phyloP scores from a whole-genome alignment of 2,329 filamentous ascomycete species.

The Cercospora nicotianae region DNA sequence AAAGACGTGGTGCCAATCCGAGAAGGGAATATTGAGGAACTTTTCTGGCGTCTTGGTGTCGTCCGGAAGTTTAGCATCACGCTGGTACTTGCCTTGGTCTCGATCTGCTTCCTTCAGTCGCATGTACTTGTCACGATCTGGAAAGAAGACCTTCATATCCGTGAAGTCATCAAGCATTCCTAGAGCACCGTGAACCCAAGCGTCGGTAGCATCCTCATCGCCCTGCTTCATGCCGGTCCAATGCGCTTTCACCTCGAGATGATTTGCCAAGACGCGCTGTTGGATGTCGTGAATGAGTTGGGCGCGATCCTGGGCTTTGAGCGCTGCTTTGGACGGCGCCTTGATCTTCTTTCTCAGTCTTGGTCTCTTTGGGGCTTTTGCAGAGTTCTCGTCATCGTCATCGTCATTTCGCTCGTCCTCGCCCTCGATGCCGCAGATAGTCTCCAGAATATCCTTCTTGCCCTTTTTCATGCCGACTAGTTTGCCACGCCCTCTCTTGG shows the following conservation, averaged over 20 bases:
- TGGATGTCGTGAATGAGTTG: slow-evolving; percentile 26
- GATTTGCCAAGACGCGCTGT: slow-evolving; percentile 37
- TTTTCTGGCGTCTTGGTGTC: slow-evolving; percentile 49
- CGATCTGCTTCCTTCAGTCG: slow-evolving; percentile 46
- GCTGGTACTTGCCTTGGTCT: slow-evolving; percentile 12
- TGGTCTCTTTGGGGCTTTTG: slow-evolving; percentile 20
- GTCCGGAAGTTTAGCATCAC: slow-evolving; percentile 18
- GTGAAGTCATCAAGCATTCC: slow-evolving; percentile 61
- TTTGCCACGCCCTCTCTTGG: slow-evolving; percentile 11
- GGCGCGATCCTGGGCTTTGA: slow-evolving; percentile 17
- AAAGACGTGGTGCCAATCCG: slow-evolving; percentile 86
- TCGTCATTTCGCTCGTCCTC: slow-evolving; percentile 7
- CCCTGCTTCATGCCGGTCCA: slow-evolving; percentile 47
- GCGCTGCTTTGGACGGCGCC: slow-evolving; percentile 14
- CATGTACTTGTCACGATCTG: slow-evolving; percentile 50
- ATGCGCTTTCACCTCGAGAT: slow-evolving; percentile 41
- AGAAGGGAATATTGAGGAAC: slow-evolving; percentile 78
- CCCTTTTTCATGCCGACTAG: slow-evolving; percentile 3
- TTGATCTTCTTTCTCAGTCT: slow-evolving; percentile 22
- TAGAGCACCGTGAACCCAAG: slow-evolving; percentile 61
- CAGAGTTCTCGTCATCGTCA: slow-evolving; percentile 11
- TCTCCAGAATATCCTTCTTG: slow-evolving; percentile 4
- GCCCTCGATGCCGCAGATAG: slow-evolving; percentile 8
- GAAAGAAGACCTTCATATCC: slow-evolving; percentile 61
- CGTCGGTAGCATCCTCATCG: slow-evolving; percentile 52